Percentiles rank a stretch among this genome's conserved stretches.
Evolutionary conservation across 2,329 filamentous ascomycete genomes (phyloP).

Genomic region (Penicillium sp.): DNA sequence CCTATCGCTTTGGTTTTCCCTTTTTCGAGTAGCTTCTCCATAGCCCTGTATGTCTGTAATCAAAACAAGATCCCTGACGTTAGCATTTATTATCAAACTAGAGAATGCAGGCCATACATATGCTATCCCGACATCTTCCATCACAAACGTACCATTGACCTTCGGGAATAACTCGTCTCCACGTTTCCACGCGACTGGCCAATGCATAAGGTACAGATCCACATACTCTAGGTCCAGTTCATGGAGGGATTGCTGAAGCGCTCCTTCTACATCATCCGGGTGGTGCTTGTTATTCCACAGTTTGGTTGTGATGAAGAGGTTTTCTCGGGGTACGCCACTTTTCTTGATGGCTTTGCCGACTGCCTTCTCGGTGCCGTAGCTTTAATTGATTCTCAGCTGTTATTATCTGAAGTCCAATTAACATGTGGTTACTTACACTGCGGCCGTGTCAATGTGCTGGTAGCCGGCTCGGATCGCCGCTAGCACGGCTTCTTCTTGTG

Average conservation of each 20-base stretch:
- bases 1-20: constrained; percentile 54
- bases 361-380: constrained; percentile 65
- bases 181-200: constrained; percentile 56
- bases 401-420: not conserved
- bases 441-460: constrained; percentile 56
- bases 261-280: constrained; percentile 62
- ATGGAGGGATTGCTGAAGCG: constrained; percentile 61
- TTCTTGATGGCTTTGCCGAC: constrained; percentile 66
- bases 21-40: constrained; percentile 44
- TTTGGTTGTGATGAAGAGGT: constrained; percentile 68
- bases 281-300: constrained; percentile 66
- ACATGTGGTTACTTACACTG: constrained; percentile 34
- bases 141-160: constrained; percentile 43
- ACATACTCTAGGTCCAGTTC: constrained; percentile 66
- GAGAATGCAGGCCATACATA: constrained; percentile 37
- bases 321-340: constrained; percentile 62
- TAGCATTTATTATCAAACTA: not conserved
- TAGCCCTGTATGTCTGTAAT: constrained; percentile 51
- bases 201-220: constrained; percentile 71
- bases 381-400: constrained; percentile 10
- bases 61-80: not conserved
- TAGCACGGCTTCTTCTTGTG: constrained; percentile 51
- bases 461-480: constrained; percentile 55
- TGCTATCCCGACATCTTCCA: constrained; percentile 50
- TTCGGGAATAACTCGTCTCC: constrained; percentile 51